These are phyloP conservation scores for Glonium stellatum DNA, from an alignment of 495 filamentous ascomycete genomes.

Conservation along the genomic window DNA sequence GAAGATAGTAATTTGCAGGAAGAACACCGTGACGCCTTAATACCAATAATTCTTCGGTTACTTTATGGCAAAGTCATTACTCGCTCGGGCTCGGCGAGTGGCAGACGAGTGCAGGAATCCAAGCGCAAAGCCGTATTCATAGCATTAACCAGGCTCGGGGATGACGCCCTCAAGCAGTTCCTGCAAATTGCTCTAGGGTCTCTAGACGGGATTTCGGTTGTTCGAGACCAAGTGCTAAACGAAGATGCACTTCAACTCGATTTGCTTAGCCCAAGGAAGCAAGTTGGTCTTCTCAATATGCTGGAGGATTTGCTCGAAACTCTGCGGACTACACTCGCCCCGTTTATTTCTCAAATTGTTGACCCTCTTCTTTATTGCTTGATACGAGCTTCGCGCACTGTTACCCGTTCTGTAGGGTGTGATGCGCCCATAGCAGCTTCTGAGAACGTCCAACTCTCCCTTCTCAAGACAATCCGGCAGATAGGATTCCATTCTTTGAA, in stretches of 20 bases:
- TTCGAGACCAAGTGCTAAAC: constrained; percentile 47
- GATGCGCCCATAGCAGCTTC: constrained; percentile 41
- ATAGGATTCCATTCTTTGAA: constrained; percentile 71
- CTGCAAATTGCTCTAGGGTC: constrained; percentile 74
- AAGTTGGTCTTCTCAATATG: constrained; percentile 85
- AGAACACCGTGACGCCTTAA: constrained; percentile 61
- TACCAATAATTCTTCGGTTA: constrained; percentile 79
- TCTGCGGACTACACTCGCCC: constrained; percentile 59
- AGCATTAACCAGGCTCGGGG: constrained; percentile 51
- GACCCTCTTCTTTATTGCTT: constrained; percentile 74
- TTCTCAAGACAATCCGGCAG: constrained; percentile 64
- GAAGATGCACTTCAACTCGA: constrained; percentile 46
- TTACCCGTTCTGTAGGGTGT: constrained; percentile 16
- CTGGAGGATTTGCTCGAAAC: constrained; percentile 79
- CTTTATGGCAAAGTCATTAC: constrained; percentile 86
- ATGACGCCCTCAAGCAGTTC: constrained; percentile 67
- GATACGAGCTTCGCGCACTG: constrained; percentile 56
- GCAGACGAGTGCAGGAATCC: constrained; percentile 50
- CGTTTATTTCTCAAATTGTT: constrained; percentile 56
- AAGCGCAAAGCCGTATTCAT: constrained; percentile 61
- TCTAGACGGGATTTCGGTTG: constrained; percentile 51
- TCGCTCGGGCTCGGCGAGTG: constrained; percentile 62
- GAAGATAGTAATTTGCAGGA: constrained; percentile 69
- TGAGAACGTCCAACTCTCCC: constrained; percentile 33
- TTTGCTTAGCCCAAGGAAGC: constrained; percentile 60